Base-by-base conservation (phyloP, 2,329 filamentous ascomycete genomes). In the Aspergillus costaricaensis region DNA sequence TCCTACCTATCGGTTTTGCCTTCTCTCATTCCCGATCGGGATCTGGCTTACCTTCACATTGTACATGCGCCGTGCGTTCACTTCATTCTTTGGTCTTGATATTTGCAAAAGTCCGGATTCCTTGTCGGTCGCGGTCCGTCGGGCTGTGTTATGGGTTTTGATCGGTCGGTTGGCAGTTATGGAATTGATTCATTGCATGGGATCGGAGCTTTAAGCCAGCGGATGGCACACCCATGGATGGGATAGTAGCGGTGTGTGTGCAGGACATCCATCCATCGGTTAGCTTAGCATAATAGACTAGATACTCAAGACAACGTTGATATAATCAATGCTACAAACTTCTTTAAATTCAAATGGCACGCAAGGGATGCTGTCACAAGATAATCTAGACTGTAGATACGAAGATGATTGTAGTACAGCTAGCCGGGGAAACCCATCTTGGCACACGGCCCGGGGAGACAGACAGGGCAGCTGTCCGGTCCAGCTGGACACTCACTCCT, bases 221-320 rank as follows among this genome's bases (percentile, higher is more conserved):
- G 41, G 41, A 44, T 44, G 19, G 41, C 41, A 44, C 41, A 44
- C 23, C 41, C 32, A 36, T 36, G 32, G 32, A 36, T 36, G 32
- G 32, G 32, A 36, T 36, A 44, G 41, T 44, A 44, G 41, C 41
- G 41, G 19, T 44, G 41, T 44, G 41, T 44, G 41, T 44, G 41
- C 41, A 44, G 41, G 41, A 44, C 41, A 44, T 44, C 41, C 39
- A 23, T 44, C 21, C 41, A 44, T 10, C 21, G 19, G 21, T 44
- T 44, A 44, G 41, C 41, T 44, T 44, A 44, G 41, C 41, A 44
- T 44, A 44, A 44, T 44, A 44, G 41, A 44, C 41, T 44, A 44
- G 41, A 44, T 44, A 21, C 41, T 44, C 32, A 36, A 36, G 32
- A 36, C 32, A 36, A 36, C 32, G 32, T 36, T 36, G 32, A 36